These are phyloP conservation scores for Lactifluus volemus DNA, from an alignment of 768 basidiomycete species.

Conservation along the genomic window DNA sequence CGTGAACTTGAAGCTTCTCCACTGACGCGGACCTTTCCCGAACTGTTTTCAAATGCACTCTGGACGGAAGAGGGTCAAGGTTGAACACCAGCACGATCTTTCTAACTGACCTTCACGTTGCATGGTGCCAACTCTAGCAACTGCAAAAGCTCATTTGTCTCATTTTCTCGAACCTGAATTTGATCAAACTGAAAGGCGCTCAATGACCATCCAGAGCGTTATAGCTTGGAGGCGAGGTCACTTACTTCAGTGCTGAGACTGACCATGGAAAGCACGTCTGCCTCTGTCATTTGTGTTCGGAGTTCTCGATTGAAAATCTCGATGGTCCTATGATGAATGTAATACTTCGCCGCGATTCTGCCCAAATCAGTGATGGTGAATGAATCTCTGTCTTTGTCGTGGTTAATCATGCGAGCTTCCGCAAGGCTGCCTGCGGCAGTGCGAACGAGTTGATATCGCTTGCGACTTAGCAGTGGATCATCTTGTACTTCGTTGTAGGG, in stretches of 20 bases:
- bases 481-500: constrained; percentile 54
- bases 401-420: constrained; percentile 72
- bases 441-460: constrained; percentile 58
- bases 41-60: constrained; percentile 10
- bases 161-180: constrained; percentile 87
- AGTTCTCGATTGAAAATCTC: constrained; percentile 80
- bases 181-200: constrained; percentile 67
- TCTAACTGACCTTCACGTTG: constrained; percentile 43
- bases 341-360: constrained; percentile 95
- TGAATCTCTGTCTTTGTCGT: constrained; percentile 46
- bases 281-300: constrained; percentile 80
- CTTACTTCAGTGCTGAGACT: constrained; percentile 85
- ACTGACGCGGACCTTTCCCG: constrained; percentile 9
- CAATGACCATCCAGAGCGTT: background rate
- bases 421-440: constrained; percentile 60
- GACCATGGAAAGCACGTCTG: constrained; percentile 80
- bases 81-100: constrained; percentile 39
- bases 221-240: background rate
- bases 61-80: background rate
- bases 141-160: constrained; percentile 70
- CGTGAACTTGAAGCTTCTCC: constrained; percentile 7
- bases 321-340: constrained; percentile 78
- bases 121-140: constrained; percentile 68
- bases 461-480: constrained; percentile 65
- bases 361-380: constrained; percentile 84